Percentiles rank a stretch among this genome's conserved stretches.
Evolutionary conservation across 108 stramenopile genomes (phyloP).

Genomic region (Skeletonema tropicum): DNA sequence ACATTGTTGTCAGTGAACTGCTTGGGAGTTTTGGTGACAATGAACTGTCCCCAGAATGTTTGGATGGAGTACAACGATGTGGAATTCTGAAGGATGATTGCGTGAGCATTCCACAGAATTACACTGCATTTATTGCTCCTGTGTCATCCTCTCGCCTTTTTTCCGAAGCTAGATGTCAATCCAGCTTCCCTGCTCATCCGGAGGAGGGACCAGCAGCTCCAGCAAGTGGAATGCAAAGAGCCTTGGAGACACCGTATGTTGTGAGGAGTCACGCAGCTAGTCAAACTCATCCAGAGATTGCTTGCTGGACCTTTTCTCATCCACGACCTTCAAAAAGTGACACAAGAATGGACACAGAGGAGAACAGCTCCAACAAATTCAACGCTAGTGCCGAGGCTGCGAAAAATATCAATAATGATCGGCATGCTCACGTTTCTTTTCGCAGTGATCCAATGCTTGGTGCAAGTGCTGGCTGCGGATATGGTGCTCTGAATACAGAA

Average conservation of each 20-base stretch:
- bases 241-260: conserved; percentile 97
- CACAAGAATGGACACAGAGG: conserved; percentile 17
- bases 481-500: conserved; percentile 64
- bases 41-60: conserved; percentile 97
- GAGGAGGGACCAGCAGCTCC: conserved; percentile 59
- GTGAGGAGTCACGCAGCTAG: conserved; percentile 92
- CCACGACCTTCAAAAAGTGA: conserved; percentile 48
- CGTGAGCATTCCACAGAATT: conserved; percentile 80
- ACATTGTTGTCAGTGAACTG: conserved; percentile 96
- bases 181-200: conserved; percentile 44
- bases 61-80: conserved; percentile 88
- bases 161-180: conserved; percentile 78
- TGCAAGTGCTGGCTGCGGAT: conserved; percentile 60
- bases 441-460: conserved; percentile 55
- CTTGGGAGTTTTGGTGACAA: conserved; percentile 98
- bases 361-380: neutral
- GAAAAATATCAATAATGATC: conserved; percentile 37
- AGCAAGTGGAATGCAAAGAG: conserved; percentile 64
- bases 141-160: conserved; percentile 90
- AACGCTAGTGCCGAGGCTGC: conserved; percentile 29
- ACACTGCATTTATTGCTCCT: conserved; percentile 92
- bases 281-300: conserved; percentile 80
- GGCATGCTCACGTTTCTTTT: conserved; percentile 63
- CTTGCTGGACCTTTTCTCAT: conserved; percentile 91
- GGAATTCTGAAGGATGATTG: conserved; percentile 73